These are phyloP conservation scores for Trifolium pratense DNA, from an alignment of 306 rosid species.

Conservation along the genomic window DNA sequence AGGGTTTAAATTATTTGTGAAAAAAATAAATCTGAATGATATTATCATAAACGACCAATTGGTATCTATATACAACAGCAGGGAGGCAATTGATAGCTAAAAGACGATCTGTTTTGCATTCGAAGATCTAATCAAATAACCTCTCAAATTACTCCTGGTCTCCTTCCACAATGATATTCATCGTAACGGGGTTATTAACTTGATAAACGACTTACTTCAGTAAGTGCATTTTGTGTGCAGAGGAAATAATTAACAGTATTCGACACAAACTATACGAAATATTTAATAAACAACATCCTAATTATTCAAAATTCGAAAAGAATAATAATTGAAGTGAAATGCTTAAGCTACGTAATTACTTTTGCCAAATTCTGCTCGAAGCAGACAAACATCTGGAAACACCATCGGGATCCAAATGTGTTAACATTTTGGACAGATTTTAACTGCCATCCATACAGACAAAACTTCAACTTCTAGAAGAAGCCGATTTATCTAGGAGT, in stretches of 20 bases:
- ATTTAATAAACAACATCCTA: conserved; percentile 27
- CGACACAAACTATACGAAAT: conserved; percentile 12
- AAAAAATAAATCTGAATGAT: no score
- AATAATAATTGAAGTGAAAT: conserved; percentile 6
- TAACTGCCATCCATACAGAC: conserved; percentile 41
- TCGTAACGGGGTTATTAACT: background rate
- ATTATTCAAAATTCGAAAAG: conserved; percentile 41
- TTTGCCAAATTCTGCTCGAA: conserved; percentile 38
- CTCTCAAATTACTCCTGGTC: background rate
- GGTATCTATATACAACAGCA: background rate
- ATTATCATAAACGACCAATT: background rate
- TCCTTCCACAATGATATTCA: background rate
- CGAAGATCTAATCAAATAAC: conserved; percentile 14
- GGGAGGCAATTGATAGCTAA: background rate
- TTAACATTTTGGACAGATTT: conserved; percentile 51
- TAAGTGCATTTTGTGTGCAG: conserved; percentile 20
- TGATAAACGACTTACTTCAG: background rate
- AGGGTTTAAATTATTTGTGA: background rate
- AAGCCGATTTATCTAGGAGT: conserved; percentile 44
- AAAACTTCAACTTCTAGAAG: conserved; percentile 44
- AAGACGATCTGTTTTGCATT: background rate
- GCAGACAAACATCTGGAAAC: conserved; percentile 36
- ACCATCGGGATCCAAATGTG: conserved; percentile 43
- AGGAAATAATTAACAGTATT: background rate
- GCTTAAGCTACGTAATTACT: conserved; percentile 41